A percentile compares a stretch with the other conserved stretches of the same genome.
phyloP scores from a whole-genome alignment of 139 green algal genomes.

The Edaphochlamys debaryana region DNA sequence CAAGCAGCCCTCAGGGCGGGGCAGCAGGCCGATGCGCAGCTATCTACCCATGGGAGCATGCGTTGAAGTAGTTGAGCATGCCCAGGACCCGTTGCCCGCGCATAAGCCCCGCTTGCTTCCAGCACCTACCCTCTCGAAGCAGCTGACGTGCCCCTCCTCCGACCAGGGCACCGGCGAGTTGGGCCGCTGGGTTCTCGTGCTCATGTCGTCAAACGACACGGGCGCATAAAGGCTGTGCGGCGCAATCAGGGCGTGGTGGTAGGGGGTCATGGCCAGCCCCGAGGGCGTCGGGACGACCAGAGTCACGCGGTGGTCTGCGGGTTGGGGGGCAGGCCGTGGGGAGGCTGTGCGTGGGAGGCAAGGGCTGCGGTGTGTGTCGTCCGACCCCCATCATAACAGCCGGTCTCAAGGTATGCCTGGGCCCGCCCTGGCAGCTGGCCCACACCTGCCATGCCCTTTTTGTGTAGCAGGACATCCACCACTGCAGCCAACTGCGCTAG shows the following conservation, averaged over 20 bases:
- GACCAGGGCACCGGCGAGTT: neutral
- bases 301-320: neutral
- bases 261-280: neutral
- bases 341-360: neutral
- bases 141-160: conserved; percentile 18
- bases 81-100: too few species aligned
- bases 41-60: too few species aligned
- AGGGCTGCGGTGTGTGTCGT: too few species aligned
- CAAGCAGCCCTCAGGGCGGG: too few species aligned
- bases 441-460: conserved; percentile 14
- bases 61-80: too few species aligned
- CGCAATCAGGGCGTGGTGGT: conserved; percentile 31
- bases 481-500: conserved; percentile 10
- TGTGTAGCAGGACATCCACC: neutral
- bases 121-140: conserved; percentile 28
- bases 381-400: too few species aligned
- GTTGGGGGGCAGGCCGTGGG: neutral
- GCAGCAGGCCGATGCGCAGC: too few species aligned
- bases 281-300: conserved; percentile 13
- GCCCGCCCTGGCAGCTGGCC: too few species aligned
- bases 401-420: too few species aligned
- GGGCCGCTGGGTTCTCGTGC: neutral
- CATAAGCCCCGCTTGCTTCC: too few species aligned
- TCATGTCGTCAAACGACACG: conserved; percentile 8
- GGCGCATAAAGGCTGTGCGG: neutral